Evolutionary conservation across 1,139 yeast species (phyloP), one percentile per base, ranked within the genome.

Genomic region (Kodamaea anthophila): DNA sequence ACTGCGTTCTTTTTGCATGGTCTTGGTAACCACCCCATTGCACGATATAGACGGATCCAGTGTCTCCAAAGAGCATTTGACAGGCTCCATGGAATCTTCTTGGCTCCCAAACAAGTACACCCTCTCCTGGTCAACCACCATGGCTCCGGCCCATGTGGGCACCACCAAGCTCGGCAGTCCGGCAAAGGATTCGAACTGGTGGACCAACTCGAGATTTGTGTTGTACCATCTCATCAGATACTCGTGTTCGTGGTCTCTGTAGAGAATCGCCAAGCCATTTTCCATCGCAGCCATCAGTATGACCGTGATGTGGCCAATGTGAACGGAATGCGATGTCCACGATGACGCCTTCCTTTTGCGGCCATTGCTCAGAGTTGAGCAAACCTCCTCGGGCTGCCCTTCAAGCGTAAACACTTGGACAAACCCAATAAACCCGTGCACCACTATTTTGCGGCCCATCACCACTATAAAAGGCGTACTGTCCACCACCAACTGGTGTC

Each of bases 181-280:
- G 2, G 53, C 53, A 36, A 65, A 65, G 28, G 49, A 58, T n/a
- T 53, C 52, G 37, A 54, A 56, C 33, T 63, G 68, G 11, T 28
- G 38, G 10, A 23, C 11, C 24, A 42, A 29, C 0, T 24, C 30
- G 15, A 51, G 34, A 2, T 30, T 32, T 8, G 32, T 36, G 10
- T 21, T 19, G 37, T 59, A 61, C 35, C 44, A 53, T 18, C 71
- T 41, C 25, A 65, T 35, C 3, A 62, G 56, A 31, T 48, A 55
- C 24, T 49, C 46, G 36, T 53, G 58, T 26, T 57, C 55, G 26
- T 54, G 53, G 32, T 63, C 70, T 19, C 69, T 45, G 37, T 61
- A 63, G 10, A 63, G 38, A 1, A 63, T 39, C 0, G 65, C 64
- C 9, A 64, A 18, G 9, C 35, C 22, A 2, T 28, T 26, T 1